These are phyloP conservation scores for Iberis amara DNA, from an alignment of 441 rosid genomes.

Conservation along the genomic window DNA sequence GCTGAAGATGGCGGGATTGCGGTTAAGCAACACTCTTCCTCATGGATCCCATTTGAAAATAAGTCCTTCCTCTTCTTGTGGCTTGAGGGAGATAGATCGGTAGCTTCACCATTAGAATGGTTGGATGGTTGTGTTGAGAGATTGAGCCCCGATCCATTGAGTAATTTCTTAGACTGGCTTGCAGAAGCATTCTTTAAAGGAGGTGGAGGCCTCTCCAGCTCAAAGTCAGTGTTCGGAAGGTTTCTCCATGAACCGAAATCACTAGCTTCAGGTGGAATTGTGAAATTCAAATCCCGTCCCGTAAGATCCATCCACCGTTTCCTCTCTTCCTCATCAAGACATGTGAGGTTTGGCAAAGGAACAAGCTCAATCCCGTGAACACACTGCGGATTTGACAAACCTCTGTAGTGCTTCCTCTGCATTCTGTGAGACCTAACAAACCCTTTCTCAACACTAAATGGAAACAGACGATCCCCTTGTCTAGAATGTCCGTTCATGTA, in stretches of 20 bases:
- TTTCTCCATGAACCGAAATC: slow-evolving; percentile 62
- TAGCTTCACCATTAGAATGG: slow-evolving; percentile 43
- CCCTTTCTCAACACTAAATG: slow-evolving; percentile 61
- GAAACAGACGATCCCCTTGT: slow-evolving; percentile 58
- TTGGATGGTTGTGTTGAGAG: slow-evolving; percentile 41
- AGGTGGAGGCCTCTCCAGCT: slow-evolving; percentile 49
- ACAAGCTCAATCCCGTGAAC: slow-evolving; percentile 66
- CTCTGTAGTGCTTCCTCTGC: slow-evolving; percentile 72
- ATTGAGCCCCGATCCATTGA: slow-evolving; percentile 59
- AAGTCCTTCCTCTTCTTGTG: slow-evolving; percentile 57
- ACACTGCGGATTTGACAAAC: slow-evolving; percentile 67
- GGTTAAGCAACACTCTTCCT: slow-evolving; percentile 43
- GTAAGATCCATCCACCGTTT: slow-evolving; percentile 67
- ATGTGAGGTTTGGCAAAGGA: slow-evolving; percentile 45
- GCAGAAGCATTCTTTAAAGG: slow-evolving; percentile 41
- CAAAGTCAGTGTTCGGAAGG: slow-evolving; percentile 59
- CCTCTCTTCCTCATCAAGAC: slow-evolving; percentile 55
- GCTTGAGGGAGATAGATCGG: slow-evolving; percentile 51
- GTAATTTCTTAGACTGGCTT: slow-evolving; percentile 46
- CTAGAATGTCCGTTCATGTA: slow-evolving; percentile 75
- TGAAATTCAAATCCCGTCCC: slow-evolving; percentile 56
- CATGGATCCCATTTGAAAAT: slow-evolving; percentile 40
- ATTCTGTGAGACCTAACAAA: slow-evolving; percentile 66
- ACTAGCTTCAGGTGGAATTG: slow-evolving; percentile 52
- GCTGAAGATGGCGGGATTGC: slow-evolving; percentile 39